A percentile compares a stretch with the other conserved stretches of the same genome.
phyloP scores from a whole-genome alignment of 371 early-diverging fungal genomes.

The Smittium culicis region DNA sequence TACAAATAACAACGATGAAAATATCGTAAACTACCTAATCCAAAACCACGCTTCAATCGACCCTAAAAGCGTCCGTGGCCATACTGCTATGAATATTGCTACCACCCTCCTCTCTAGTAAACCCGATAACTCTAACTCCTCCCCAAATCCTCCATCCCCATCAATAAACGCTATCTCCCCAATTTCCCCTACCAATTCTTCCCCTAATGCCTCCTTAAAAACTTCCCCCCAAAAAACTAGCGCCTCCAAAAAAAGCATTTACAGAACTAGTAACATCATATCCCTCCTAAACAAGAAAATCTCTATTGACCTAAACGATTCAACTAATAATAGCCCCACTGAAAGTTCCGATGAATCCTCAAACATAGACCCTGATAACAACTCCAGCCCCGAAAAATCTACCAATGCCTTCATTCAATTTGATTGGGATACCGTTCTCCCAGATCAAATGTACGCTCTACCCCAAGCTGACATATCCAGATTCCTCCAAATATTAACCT shows the following conservation, averaged over 20 bases:
- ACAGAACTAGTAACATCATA: neutral
- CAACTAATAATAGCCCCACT: neutral
- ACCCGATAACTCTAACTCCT: slow-evolving; percentile 7
- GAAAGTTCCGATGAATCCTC: neutral
- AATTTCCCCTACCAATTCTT: neutral
- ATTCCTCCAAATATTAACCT: neutral
- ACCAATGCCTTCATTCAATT: neutral
- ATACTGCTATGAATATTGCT: slow-evolving; percentile 65
- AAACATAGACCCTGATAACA: neutral
- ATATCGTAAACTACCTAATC: slow-evolving; percentile 55
- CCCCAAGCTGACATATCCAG: neutral
- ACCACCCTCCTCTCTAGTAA: slow-evolving; percentile 16
- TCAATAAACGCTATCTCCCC: neutral
- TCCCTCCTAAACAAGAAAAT: neutral
- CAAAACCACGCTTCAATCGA: slow-evolving; percentile 60
- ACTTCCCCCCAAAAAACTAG: neutral
- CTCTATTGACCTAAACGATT: neutral
- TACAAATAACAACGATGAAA: slow-evolving; percentile 66
- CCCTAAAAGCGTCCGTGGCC: slow-evolving; percentile 48
- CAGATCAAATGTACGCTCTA: slow-evolving; percentile 7
- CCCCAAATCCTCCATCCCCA: neutral
- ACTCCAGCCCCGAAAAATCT: neutral
- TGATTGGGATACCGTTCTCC: neutral
- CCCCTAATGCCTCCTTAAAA: neutral
- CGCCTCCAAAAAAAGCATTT: neutral